Conservation (phyloP, 1,139 yeast species). For the Ogataea hybrid region DNA sequence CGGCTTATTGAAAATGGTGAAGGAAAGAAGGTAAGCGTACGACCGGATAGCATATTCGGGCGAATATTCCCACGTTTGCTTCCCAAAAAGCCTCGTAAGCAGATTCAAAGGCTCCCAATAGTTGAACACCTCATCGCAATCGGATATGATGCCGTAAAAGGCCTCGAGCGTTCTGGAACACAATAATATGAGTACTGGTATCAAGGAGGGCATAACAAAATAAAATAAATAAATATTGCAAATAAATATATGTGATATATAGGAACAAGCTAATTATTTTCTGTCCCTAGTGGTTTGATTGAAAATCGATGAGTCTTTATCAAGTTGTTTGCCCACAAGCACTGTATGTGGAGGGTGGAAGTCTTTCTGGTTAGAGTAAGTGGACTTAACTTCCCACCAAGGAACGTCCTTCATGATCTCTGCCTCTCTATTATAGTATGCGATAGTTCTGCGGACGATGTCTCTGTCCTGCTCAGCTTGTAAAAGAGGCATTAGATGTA, state of each 20-base stretch:
- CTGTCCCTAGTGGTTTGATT: conserved; percentile 32
- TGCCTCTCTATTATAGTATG: conserved; percentile 68
- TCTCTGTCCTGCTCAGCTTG: conserved; percentile 85
- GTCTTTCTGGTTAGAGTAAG: conserved; percentile 32
- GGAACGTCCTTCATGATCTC: conserved; percentile 58
- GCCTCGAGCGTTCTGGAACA: conserved; percentile 46
- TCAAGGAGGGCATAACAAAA: conserved; percentile 10
- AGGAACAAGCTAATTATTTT: conserved; percentile 10
- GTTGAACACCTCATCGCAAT: conserved; percentile 86
- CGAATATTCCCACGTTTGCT: conserved; percentile 96
- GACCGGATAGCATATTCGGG: conserved; percentile 88
- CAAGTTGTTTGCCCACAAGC: conserved; percentile 33
- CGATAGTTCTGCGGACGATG: conserved; percentile 66
- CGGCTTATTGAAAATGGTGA: conserved; percentile 42
- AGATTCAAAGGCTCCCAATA: conserved; percentile 93
- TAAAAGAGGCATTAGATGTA: conserved; percentile 69
- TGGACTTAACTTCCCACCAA: conserved; percentile 52
- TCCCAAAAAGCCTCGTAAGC: conserved; percentile 77
- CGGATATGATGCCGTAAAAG: conserved; percentile 65
- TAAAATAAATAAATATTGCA: conserved; percentile 6
- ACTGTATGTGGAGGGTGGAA: conserved; percentile 36
- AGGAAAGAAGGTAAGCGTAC: conserved; percentile 70
- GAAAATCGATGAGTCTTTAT: conserved; percentile 28
- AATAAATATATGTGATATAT: neutral
- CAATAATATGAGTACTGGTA: conserved; percentile 24